These are phyloP conservation scores for Pistacia atlantica DNA, from an alignment of 345 rosid genomes.

Conservation along the genomic window DNA sequence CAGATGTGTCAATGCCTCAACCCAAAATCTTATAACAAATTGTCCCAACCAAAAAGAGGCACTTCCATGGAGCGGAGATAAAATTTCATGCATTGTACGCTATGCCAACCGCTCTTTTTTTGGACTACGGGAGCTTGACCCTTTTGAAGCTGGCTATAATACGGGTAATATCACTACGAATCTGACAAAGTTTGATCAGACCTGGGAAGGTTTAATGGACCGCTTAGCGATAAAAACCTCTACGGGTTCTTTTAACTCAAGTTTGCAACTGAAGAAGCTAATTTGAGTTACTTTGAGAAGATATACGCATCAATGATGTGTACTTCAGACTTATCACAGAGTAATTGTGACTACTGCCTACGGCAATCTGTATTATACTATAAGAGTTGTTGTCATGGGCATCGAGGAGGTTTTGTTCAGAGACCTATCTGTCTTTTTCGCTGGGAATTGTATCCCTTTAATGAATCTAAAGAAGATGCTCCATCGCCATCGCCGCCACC, in stretches of 20 bases:
- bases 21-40: too few species aligned
- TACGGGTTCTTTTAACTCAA: too few species aligned
- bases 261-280: too few species aligned
- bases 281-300: too few species aligned
- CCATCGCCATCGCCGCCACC: too few species aligned
- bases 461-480: slow-evolving; percentile 14
- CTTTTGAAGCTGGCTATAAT: slow-evolving; percentile 5
- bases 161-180: slow-evolving; percentile 4
- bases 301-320: too few species aligned
- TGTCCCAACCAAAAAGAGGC: slow-evolving; percentile 50
- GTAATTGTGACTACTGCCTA: too few species aligned
- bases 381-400: slow-evolving; percentile 30
- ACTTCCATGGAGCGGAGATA: too few species aligned
- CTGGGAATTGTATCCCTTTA: slow-evolving; percentile 53
- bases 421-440: slow-evolving; percentile 51
- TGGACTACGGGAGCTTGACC: slow-evolving; percentile 32
- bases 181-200: slow-evolving; percentile 20
- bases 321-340: too few species aligned
- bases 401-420: slow-evolving; percentile 40
- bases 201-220: too few species aligned
- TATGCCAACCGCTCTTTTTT: slow-evolving; percentile 33
- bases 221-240: too few species aligned
- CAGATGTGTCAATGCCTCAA: too few species aligned
- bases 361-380: slow-evolving; percentile 3
- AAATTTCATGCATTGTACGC: slow-evolving; percentile 45